phyloP scores from a whole-genome alignment of 805 yeast species.

The Starmerella asiatica region DNA sequence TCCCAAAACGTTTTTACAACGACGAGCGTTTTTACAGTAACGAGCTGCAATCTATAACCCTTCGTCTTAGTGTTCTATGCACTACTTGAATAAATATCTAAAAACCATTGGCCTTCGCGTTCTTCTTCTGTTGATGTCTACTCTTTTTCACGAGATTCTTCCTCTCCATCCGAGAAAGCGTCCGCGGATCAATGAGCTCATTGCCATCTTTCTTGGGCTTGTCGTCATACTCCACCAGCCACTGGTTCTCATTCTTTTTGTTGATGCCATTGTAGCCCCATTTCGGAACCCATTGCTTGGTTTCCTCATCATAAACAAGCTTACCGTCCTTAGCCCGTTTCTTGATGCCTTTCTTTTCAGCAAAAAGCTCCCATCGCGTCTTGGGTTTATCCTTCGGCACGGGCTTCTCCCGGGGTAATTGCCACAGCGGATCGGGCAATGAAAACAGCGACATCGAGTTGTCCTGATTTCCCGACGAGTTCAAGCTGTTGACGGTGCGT shows the following conservation, averaged over 20 bases:
- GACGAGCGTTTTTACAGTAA: no score
- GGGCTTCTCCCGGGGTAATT: conserved; percentile 87
- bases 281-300: conserved; percentile 91
- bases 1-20: no score
- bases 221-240: conserved; percentile 91
- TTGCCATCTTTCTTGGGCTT: conserved; percentile 28
- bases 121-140: conserved; percentile 70
- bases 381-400: conserved; percentile 83
- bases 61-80: no score
- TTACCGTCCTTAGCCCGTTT: conserved; percentile 83
- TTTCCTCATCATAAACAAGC: conserved; percentile 75
- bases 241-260: conserved; percentile 73
- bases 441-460: conserved; percentile 70
- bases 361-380: conserved; percentile 95
- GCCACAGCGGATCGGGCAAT: conserved; percentile 71
- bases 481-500: conserved; percentile 62
- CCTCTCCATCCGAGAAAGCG: conserved; percentile 67
- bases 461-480: conserved; percentile 44
- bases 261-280: conserved; percentile 97
- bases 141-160: conserved; percentile 75
- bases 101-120: conserved; percentile 27
- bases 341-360: conserved; percentile 86
- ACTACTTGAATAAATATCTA: conserved; percentile 1
- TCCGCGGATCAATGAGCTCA: conserved; percentile 78
- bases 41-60: no score